Evolutionary conservation across 2,329 filamentous ascomycete species (phyloP), one percentile per base, ranked within the genome.

Genomic region (Fusarium xyrophilum): DNA sequence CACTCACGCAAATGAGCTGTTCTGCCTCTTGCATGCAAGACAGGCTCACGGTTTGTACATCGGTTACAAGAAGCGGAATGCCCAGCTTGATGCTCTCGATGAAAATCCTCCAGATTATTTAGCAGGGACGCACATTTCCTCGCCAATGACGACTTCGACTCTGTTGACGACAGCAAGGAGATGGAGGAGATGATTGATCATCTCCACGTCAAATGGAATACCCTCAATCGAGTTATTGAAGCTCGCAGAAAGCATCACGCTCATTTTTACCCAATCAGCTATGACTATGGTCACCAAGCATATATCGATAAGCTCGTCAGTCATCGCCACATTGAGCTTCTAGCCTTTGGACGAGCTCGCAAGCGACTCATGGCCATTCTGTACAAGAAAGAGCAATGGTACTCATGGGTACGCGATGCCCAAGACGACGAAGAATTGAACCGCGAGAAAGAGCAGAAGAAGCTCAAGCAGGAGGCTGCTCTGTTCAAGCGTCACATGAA

Each of bases 381-480:
- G 5, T 74, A 74, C 11, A 51, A 65, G 52, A 74, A 73, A 15
- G 71, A 72, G 17, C 48, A 68, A 15, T 75, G 73, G 72, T 73
- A 68, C 25, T 17, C 57, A 1, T 75, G 73, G 74, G 71, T 74
- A 3, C 67, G 69, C 9, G 12, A 72, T n/a, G 69, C 47, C 1
- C 72, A 74, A 12, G 70, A 73, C 5, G 66, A 67, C 3, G 67
- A 75, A 28, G 73, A 75, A 17, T 68, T 62, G 2, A 71, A 43
- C 13, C 65, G 66, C 0, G 74, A 75, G 2, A 75, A 74, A 54
- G 72, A 74, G 44, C 74, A 75, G 46, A 75, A 75, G 52, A 74
- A 73, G 65, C 21, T 75, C 44, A 74, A 72, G 7, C 73, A 68
- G 23, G 75, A 76, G 50, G 74, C 75, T 39, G 68, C 72, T 7